Percentiles rank a stretch among this genome's conserved stretches.
Conservation (phyloP, 805 yeast genomes). For the Saccharomycopsis microspora region DNA sequence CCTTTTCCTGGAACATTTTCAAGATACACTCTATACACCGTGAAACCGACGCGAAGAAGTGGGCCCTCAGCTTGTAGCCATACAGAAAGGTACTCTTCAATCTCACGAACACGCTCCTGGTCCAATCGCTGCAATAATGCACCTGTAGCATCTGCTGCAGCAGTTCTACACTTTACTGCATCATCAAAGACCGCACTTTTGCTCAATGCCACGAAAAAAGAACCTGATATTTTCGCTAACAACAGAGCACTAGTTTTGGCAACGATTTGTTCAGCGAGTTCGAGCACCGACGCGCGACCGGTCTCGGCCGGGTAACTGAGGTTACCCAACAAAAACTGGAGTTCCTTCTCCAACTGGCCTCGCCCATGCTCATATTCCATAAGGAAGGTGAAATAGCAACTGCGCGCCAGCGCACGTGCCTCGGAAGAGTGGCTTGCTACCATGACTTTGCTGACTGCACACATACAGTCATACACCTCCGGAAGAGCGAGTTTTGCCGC, state of each 20-base stretch:
- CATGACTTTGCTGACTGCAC: constrained; percentile 69
- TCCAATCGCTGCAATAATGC: constrained; percentile 41
- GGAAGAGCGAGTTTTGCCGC: constrained; percentile 66
- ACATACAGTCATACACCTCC: constrained; percentile 85
- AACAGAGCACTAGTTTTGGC: constrained; percentile 52
- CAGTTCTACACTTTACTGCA: constrained; percentile 68
- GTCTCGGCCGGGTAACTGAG: constrained; percentile 72
- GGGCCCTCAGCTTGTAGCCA: constrained; percentile 53
- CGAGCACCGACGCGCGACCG: constrained; percentile 89
- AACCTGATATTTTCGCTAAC: constrained; percentile 48
- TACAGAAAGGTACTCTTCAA: constrained; percentile 34
- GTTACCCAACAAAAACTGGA: constrained; percentile 70
- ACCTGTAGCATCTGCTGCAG: constrained; percentile 55
- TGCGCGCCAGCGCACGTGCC: constrained; percentile 75
- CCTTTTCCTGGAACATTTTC: constrained; percentile 33
- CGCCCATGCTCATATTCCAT: constrained; percentile 93
- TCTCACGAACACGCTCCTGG: constrained; percentile 24
- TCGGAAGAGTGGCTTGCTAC: constrained; percentile 78
- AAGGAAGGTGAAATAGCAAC: constrained; percentile 71
- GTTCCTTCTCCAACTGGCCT: constrained; percentile 72
- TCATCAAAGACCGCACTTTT: constrained; percentile 72
- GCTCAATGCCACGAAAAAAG: constrained; percentile 77
- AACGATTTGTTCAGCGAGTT: constrained; percentile 61
- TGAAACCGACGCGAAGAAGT: constrained; percentile 64
- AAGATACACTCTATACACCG: constrained; percentile 53